phyloP scores from a whole-genome alignment of 164 flowering plant species.

The Cinnamomum chago region DNA sequence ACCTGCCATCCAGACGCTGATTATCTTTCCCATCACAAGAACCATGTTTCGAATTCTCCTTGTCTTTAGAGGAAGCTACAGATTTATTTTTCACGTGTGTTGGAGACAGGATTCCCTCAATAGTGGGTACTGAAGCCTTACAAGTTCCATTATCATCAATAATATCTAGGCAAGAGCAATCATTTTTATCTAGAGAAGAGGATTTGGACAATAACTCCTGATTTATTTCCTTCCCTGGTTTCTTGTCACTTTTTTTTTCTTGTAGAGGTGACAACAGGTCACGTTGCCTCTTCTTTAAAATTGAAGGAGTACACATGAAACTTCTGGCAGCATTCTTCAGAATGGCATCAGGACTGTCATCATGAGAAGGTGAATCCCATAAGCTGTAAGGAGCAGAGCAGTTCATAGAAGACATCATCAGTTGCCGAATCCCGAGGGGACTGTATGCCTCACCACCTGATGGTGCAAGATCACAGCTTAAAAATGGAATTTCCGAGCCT shows the following conservation, averaged over 20 bases:
- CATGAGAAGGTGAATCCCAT: slow-evolving; percentile 83
- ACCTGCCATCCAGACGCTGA: slow-evolving; percentile 9
- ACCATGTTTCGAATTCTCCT: slow-evolving; percentile 28
- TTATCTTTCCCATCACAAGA: slow-evolving; percentile 5
- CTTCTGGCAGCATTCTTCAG: slow-evolving; percentile 86
- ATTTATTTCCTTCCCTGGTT: slow-evolving; percentile 39
- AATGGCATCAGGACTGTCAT: slow-evolving; percentile 68
- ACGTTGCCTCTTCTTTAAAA: slow-evolving; percentile 79
- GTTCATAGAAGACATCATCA: slow-evolving; percentile 66
- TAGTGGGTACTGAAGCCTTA: slow-evolving; percentile 15
- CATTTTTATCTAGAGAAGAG: slow-evolving; percentile 28
- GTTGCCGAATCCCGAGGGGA: slow-evolving; percentile 95
- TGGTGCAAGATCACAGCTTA: slow-evolving; percentile 88
- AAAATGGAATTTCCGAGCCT: slow-evolving; percentile 83
- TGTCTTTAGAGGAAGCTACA: slow-evolving; percentile 16
- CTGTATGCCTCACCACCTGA: slow-evolving; percentile 77
- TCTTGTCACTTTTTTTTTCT: slow-evolving; percentile 67
- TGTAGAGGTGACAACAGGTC: slow-evolving; percentile 78
- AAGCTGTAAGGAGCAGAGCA: slow-evolving; percentile 67
- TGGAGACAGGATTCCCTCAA: slow-evolving; percentile 22
- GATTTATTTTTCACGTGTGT: slow-evolving; percentile 14
- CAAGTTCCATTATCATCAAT: slow-evolving; percentile 21
- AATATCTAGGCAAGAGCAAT: slow-evolving; percentile 29
- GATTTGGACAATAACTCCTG: slow-evolving; percentile 29
- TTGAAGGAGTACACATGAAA: slow-evolving; percentile 75